phyloP scores from a whole-genome alignment of 164 flowering plant species.

The Santalum album region DNA sequence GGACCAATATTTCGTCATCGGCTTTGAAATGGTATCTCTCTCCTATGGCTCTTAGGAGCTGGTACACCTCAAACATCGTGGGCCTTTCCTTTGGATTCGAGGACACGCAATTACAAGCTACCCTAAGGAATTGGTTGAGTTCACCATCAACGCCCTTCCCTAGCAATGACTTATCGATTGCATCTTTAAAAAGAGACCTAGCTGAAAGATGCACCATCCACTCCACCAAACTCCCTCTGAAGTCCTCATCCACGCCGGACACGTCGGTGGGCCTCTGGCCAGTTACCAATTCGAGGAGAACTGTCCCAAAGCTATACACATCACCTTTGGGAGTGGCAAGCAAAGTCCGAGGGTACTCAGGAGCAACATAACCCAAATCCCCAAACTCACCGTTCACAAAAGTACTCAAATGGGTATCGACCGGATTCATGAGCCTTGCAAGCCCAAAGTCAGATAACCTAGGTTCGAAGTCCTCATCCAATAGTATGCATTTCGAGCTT shows the following conservation, averaged over 20 bases:
- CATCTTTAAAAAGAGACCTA: constrained; percentile 27
- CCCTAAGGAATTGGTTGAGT: constrained; percentile 45
- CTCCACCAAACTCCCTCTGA: constrained; percentile 57
- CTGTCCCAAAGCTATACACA: constrained; percentile 62
- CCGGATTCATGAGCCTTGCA: constrained; percentile 65
- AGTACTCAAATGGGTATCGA: constrained; percentile 62
- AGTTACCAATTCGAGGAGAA: constrained; percentile 62
- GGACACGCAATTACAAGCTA: constrained; percentile 52
- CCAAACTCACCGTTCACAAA: constrained; percentile 70
- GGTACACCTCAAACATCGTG: constrained; percentile 63
- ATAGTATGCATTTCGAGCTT: constrained; percentile 61
- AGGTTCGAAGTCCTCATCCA: constrained; percentile 55
- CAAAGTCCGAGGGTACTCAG: constrained; percentile 56
- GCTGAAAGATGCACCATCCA: constrained; percentile 40
- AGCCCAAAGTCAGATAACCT: constrained; percentile 72
- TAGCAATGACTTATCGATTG: constrained; percentile 36
- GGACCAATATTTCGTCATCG: constrained; percentile 44
- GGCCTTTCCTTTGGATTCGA: constrained; percentile 55
- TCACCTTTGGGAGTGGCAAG: constrained; percentile 72
- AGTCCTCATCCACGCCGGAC: constrained; percentile 41
- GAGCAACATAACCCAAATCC: constrained; percentile 70
- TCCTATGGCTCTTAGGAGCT: constrained; percentile 58
- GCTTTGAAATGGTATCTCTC: constrained; percentile 42
- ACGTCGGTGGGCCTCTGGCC: constrained; percentile 48
- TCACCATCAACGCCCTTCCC: constrained; percentile 47